Conservation (phyloP, 441 rosid species). For the Dalechampia spathulata region DNA sequence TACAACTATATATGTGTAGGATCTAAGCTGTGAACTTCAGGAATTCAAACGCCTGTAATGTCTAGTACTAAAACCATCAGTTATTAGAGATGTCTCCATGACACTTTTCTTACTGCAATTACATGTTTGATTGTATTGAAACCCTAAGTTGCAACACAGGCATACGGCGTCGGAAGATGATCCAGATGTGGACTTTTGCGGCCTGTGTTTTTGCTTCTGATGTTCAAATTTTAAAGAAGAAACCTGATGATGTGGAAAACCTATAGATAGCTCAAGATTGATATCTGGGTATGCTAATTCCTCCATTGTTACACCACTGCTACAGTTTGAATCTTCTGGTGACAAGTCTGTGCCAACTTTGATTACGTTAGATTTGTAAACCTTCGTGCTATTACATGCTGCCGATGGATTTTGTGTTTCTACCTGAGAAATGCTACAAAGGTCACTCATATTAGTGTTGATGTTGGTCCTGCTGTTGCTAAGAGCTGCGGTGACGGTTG, state of each 20-base stretch:
- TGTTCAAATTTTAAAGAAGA: background rate
- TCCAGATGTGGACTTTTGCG: background rate
- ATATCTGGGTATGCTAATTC: slow-evolving; percentile 17
- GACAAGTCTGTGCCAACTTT: slow-evolving; percentile 1
- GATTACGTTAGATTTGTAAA: background rate
- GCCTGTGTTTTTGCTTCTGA: background rate
- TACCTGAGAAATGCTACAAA: background rate
- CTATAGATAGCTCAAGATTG: slow-evolving; percentile 43
- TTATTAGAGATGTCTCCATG: background rate
- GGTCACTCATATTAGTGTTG: background rate
- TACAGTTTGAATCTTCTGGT: slow-evolving; percentile 29
- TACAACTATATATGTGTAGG: no score
- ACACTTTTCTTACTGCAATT: slow-evolving; percentile 10
- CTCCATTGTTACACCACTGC: slow-evolving; percentile 30
- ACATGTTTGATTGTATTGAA: slow-evolving; percentile 17
- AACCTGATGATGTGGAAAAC: slow-evolving; percentile 7
- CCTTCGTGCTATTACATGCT: background rate
- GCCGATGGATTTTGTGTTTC: background rate
- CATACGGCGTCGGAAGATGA: slow-evolving; percentile 10
- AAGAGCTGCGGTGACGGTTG: background rate
- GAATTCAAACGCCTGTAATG: no score
- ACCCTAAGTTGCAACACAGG: slow-evolving; percentile 21
- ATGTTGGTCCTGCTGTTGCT: background rate
- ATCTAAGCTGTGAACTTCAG: no score
- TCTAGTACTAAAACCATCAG: slow-evolving; percentile 5